phyloP scores from a whole-genome alignment of 208 protist genomes.

The Sergeia podlipaevii region DNA sequence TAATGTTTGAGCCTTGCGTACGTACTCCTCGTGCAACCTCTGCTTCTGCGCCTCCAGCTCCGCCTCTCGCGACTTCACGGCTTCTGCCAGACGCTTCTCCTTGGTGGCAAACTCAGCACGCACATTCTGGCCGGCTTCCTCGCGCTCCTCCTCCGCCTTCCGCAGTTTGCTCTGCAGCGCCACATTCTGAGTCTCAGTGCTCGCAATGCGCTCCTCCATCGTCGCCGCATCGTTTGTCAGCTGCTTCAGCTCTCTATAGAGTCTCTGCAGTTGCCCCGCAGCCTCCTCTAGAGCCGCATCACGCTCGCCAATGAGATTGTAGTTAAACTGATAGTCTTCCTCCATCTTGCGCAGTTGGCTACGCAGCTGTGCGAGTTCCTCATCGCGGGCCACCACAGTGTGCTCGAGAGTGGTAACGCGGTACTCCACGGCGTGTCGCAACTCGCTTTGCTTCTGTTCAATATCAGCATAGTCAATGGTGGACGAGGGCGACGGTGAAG shows the following conservation, averaged over 20 bases:
- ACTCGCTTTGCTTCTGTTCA: constrained; percentile 80
- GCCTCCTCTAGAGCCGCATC: constrained; percentile 84
- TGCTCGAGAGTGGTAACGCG: constrained; percentile 67
- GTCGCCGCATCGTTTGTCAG: constrained; percentile 29
- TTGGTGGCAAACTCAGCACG: constrained; percentile 46
- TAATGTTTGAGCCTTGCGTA: constrained; percentile 29
- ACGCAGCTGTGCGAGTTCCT: constrained; percentile 51
- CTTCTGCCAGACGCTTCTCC: constrained; percentile 45
- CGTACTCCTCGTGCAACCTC: constrained; percentile 61
- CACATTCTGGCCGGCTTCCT: constrained; percentile 29
- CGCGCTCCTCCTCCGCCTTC: constrained; percentile 52
- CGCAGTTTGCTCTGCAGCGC: constrained; percentile 46
- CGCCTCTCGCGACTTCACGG: constrained; percentile 27
- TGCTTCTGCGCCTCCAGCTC: constrained; percentile 57
- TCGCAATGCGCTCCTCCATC: constrained; percentile 35
- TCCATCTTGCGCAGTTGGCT: constrained; percentile 65
- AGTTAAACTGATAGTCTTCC: constrained; percentile 91
- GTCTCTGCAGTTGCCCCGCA: constrained; percentile 63
- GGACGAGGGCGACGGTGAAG: constrained; percentile 17
- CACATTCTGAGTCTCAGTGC: constrained; percentile 30
- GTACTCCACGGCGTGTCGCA: constrained; percentile 70
- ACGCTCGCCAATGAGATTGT: constrained; percentile 80
- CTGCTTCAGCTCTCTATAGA: constrained; percentile 73
- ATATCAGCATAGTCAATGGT: constrained; percentile 73
- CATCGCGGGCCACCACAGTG: constrained; percentile 51